A percentile compares a stretch with the other conserved stretches of the same genome.
phyloP scores from a whole-genome alignment of 2,329 filamentous ascomycete genomes.

The Claviceps paspali region DNA sequence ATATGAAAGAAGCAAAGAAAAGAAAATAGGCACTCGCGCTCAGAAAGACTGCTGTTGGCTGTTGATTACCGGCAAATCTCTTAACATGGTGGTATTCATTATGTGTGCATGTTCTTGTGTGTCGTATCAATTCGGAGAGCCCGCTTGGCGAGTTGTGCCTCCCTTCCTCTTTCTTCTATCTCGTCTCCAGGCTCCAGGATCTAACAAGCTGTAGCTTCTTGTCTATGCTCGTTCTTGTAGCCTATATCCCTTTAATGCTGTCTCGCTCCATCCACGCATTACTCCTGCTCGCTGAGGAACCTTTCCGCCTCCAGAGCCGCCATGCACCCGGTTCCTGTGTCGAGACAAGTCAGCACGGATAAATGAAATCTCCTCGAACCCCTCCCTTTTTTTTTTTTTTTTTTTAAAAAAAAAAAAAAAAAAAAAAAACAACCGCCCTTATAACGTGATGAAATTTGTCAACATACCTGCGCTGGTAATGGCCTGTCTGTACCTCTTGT shows the following conservation, averaged over 20 bases:
- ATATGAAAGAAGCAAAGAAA: too few relatives aligned
- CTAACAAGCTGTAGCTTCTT: too few relatives aligned
- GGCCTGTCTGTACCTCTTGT: conserved; percentile 94
- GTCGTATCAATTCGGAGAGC: too few relatives aligned
- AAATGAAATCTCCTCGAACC: neutral
- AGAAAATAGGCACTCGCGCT: too few relatives aligned
- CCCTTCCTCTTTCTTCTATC: too few relatives aligned
- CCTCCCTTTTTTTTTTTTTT: neutral
- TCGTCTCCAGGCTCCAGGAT: too few relatives aligned
- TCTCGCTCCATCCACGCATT: neutral
- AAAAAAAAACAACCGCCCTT: neutral
- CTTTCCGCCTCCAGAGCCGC: conserved; percentile 94
- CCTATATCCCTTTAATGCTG: neutral
- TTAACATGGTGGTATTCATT: too few relatives aligned
- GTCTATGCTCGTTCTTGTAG: neutral
- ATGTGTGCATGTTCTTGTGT: too few relatives aligned
- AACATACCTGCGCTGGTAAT: conserved; percentile 90
- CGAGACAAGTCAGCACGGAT: conserved; percentile 8
- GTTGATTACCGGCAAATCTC: too few relatives aligned
- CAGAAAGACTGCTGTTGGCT: too few relatives aligned
- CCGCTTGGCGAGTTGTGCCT: too few relatives aligned
- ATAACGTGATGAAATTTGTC: too few relatives aligned
- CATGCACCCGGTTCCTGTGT: conserved; percentile 74
- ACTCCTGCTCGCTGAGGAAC: conserved; percentile 65
- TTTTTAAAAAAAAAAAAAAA: neutral